Conservation (phyloP, 2,329 filamentous ascomycete genomes). For the Apiospora malaysiana region DNA sequence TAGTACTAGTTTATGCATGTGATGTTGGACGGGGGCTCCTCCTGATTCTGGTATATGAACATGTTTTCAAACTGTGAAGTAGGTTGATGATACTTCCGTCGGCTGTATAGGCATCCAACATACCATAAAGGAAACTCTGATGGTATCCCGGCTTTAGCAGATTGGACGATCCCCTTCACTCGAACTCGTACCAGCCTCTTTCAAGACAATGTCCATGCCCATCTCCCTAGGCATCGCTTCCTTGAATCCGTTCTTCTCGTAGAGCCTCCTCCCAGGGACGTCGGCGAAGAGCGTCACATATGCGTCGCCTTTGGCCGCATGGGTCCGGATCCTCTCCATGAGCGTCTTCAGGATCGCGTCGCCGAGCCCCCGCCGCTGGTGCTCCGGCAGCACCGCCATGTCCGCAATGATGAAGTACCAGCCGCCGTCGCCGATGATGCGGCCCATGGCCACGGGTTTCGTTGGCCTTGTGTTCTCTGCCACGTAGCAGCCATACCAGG, state of each 20-base stretch:
- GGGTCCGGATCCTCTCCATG: constrained; percentile 45
- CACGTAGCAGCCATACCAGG: constrained; percentile 51
- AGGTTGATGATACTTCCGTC: too few species aligned
- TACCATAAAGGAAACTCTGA: neutral
- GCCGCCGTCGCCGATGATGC: constrained; percentile 56
- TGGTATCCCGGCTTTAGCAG: too few species aligned
- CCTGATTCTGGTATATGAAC: too few species aligned
- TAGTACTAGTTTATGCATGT: too few species aligned
- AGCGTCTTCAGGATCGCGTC: constrained; percentile 50
- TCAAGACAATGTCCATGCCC: constrained; percentile 42
- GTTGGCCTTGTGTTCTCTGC: constrained; percentile 32
- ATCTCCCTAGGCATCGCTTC: constrained; percentile 42
- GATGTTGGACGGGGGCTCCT: too few species aligned
- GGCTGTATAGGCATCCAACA: neutral
- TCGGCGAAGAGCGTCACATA: constrained; percentile 55
- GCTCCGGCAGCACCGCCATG: constrained; percentile 54
- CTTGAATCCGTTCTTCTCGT: constrained; percentile 53
- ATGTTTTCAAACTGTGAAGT: too few species aligned
- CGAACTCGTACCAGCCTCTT: neutral
- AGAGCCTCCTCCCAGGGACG: constrained; percentile 48
- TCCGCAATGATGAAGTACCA: constrained; percentile 58
- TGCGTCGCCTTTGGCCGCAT: constrained; percentile 44
- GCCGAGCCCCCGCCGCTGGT: constrained; percentile 54
- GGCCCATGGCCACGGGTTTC: constrained; percentile 53
- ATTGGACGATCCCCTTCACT: neutral